Conservation (phyloP, 352 stramenopile species). For the Globisporangium splendens region DNA sequence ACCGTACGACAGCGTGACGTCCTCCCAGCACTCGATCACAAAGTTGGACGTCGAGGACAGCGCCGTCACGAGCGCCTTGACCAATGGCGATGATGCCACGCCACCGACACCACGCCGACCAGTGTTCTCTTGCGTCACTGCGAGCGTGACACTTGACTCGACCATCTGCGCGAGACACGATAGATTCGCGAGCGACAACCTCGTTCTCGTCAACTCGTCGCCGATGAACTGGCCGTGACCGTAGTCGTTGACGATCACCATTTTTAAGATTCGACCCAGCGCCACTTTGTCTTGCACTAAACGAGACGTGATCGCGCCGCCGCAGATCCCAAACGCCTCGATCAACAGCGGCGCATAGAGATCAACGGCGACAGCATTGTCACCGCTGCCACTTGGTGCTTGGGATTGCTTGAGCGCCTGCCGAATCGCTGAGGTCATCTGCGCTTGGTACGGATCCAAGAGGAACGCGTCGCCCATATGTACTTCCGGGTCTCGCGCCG, state of each 20-base stretch:
- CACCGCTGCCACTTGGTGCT: constrained; percentile 7
- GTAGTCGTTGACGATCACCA: constrained; percentile 55
- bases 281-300: constrained; percentile 74
- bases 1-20: constrained; percentile 39
- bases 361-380: constrained; percentile 20
- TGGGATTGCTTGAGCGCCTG: constrained; percentile 66
- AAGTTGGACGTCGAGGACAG: constrained; percentile 34
- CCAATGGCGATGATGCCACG: constrained; percentile 29
- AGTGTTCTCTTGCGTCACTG: constrained; percentile 15
- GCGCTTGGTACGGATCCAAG: constrained; percentile 79
- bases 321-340: constrained; percentile 62
- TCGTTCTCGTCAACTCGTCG: constrained; percentile 51
- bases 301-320: constrained; percentile 41
- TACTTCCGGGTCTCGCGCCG: constrained; percentile 67
- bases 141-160: constrained; percentile 32
- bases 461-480: constrained; percentile 44
- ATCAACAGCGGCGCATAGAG: constrained; percentile 70
- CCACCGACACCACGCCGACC: constrained; percentile 11
- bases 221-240: constrained; percentile 58
- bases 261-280: constrained; percentile 59
- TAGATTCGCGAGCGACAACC: constrained; percentile 58
- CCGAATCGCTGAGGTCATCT: constrained; percentile 75
- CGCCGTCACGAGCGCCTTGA: constrained; percentile 54
- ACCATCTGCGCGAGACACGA: constrained; percentile 57
- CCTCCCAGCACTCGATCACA: constrained; percentile 52